Evolutionary conservation across 2,329 filamentous ascomycete species (phyloP), one percentile per base, ranked within the genome.

Genomic region (Biscogniauxia marginata): DNA sequence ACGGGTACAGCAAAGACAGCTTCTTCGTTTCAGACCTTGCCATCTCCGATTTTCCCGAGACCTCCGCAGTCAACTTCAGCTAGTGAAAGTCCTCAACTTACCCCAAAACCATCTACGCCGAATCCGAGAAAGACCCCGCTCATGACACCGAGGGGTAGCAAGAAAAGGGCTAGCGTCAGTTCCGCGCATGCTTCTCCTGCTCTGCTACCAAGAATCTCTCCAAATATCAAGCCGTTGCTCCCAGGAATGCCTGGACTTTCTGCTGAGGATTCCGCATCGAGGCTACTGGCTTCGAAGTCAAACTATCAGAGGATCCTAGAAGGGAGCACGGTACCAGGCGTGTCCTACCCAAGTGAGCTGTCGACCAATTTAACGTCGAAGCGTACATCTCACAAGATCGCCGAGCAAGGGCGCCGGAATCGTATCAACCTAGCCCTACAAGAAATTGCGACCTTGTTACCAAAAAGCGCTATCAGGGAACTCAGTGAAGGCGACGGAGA

Each of bases 271-370:
- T 80, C 83, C 1, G 81, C 84, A 0, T 87, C 84, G n/a, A 82
- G 91, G 23, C 82, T 98, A 46, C 81, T 99, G 23, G 90, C 93
- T 34, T 91, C 90, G 16, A 98, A 98, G 72, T 98, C 93, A 1
- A 99, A 99, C 69, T 99, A 99, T 68, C 93, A 98, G 68, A 96
- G 97, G 66, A 95, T 99, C 39, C 77, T 99, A 9, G 95, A 98
- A 71, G 95, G 95, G 49, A 98, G 92, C 50, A 87, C 88, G 54
- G 85, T 97, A 0, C 93, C 93, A 0, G 93, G 93, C 11, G 89
- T 97, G 11, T 89, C 89, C 1, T 98, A 97, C 65, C 93, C 93
- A 0, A 91, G 90, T 64, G 90, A 93, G 51, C 80, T 99, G 45
- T 96, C 93, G 6, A 96, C 93, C 20, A 96, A 96, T 63, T 78